Base-by-base conservation (phyloP, 345 rosid species). In the Populus nigra region DNA sequence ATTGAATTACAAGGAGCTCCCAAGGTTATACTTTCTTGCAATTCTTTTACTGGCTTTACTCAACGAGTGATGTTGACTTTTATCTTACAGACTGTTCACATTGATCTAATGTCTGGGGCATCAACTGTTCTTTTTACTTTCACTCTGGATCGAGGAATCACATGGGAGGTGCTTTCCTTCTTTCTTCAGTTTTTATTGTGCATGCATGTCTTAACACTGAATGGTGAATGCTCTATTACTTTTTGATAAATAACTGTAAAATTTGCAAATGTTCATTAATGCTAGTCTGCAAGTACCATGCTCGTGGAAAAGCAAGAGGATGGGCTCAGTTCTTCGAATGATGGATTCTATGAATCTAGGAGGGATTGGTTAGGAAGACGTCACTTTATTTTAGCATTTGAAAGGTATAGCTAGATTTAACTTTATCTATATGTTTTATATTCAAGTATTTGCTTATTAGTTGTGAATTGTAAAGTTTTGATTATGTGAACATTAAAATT, bases 351-450 rank as follows among this genome's bases (percentile, higher is more conserved):
- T 86, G 99, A 96, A 86, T 96, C 99, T 76, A 93, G 85, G 83
- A 92, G 98, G 83, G 98, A 96, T 80, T 96, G 98, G 99, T 81
- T 96, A 83, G 98, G 99, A 83, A 89, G 82, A 73, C 97, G 93
- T 41, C 99, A 96, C 85, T 88, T 89, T 76, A 84, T 93, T 85
- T 89, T 93, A 84, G 98, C 94, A 78, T 91, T 91, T 86, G 99
- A 91, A 84, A 93, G 98, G 99, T 93, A 88, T 80, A 63, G 23
- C 36, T 49, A 3, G 43, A 47, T 13, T 5, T 20, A 16, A 27
- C 49, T 41, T 41, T 22, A 27, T 18, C 11, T 18, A 0, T 8
- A 18, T 29, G 50, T 50, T 31, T 43, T 7, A 13, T 27, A 47
- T 27, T 27, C 38, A 2, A 18, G 23, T 23, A 16, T 69, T 13